Conservation (phyloP, 78 protist species). For the Cyanophora paradoxa region DNA sequence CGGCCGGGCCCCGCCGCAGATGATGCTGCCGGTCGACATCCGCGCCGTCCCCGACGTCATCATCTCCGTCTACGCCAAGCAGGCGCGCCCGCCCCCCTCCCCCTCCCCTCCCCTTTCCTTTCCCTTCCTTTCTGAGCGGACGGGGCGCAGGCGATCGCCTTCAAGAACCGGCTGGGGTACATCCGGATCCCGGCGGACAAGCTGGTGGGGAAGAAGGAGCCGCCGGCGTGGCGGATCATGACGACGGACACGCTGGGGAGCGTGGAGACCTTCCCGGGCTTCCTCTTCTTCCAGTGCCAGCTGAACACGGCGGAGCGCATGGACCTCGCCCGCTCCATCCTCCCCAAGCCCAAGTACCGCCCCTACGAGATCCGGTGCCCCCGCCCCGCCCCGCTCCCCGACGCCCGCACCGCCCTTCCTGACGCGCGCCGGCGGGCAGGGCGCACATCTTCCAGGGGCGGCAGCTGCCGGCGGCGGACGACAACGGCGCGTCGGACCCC, state of each 20-base stretch:
- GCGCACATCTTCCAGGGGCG: slow-evolving; percentile 12
- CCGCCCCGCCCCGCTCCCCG: too few relatives aligned
- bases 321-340: background rate
- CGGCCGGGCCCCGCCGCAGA: too few relatives aligned
- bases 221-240: background rate
- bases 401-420: too few relatives aligned
- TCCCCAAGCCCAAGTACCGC: background rate
- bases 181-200: background rate
- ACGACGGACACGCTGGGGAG: background rate
- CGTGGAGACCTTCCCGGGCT: too few relatives aligned
- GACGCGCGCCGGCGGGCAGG: too few relatives aligned
- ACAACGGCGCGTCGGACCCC: slow-evolving; percentile 11
- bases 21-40: background rate
- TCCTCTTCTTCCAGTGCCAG: background rate
- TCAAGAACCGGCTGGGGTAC: background rate
- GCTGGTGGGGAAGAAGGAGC: background rate
- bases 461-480: slow-evolving; percentile 2
- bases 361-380: background rate
- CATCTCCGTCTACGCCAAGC: background rate
- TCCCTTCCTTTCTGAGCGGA: too few relatives aligned
- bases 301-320: background rate
- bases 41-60: background rate
- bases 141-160: background rate
- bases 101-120: too few relatives aligned
- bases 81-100: too few relatives aligned